Base-by-base conservation (phyloP, 2,329 filamentous ascomycete genomes). In the Sclerotinia subarctica region DNA sequence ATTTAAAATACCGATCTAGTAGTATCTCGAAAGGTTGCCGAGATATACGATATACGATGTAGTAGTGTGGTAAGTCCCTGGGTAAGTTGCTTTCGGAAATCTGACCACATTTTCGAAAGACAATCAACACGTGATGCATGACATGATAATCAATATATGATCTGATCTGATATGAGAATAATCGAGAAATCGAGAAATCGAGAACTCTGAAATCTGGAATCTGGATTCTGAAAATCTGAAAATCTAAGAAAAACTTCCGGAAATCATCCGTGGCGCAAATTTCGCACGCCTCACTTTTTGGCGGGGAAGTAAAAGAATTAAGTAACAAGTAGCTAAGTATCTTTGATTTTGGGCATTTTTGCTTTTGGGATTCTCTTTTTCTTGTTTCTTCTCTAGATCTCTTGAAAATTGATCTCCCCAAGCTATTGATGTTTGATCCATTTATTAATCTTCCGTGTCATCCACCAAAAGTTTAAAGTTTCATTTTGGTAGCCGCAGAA, bases 381-480 rank as follows among this genome's bases (percentile, higher is more conserved):
- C 3, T 35, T 8, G 13, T 2, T 42, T 24, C 2, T n/a, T 15
- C 35, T n/a, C 21, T 62, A 35, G 7, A 38, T 54, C 26, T 38
- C 38, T 29, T 13, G n/a, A n/a, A 17, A 6, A 29, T 44, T 44
- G 63, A 65, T 65, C 63, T 66, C n/a, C 44, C 64, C 13, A 66
- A 59, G 59, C 53, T 66, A 66, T 66, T 53, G 53, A 66, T 57
- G 52, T 66, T 66, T 66, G 64, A 58, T 58, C 64, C 29, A 66
- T 32, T 32, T 6, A 32, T 32, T 66, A 58, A 15, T 49, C 64
- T 24, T 58, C 52, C 44, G n/a, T 42, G 47, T 35, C 8, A 46
- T 46, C 29, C 64, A 44, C 29, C 26, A 57, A 59, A 38, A 11
- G 1, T 6, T 6, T 38, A 38, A 38, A 42, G 53, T 66, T 66